Base-by-base conservation (phyloP, 2,329 filamentous ascomycete species). In the Akanthomyces uredinophilus region DNA sequence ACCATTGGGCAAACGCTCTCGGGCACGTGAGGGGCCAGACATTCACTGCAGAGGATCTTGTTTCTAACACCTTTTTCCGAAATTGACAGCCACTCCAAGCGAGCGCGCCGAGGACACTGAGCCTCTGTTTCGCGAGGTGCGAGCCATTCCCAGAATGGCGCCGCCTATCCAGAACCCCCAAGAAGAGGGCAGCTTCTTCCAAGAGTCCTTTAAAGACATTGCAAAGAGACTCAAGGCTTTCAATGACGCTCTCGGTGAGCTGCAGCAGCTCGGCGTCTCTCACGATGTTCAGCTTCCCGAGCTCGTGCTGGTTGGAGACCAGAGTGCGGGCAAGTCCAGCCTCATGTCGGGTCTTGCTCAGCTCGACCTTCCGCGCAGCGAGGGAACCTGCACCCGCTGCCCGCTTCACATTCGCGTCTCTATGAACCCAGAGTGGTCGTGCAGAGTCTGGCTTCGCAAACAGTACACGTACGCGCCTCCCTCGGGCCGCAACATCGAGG, bases 241-340 rank as follows among this genome's bases (percentile, higher is more conserved):
- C 54, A 87, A 91, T 2, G 80, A 89, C 52, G 84, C 84, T 0
- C 81, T 92, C 0, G 84, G 84, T 3, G 83, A 88, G 53, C 81
- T 96, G 0, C 85, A 91, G 56, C 81, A 87, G 6, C 81, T 94
- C 0, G 90, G 89, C 0, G 86, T 96, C 0, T 86, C 89, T 55
- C 84, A 89, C 20, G 83, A 86, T 5, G 83, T 91, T 0, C 83
- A 85, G 0, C 77, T 96, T 0, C 91, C 92, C 0, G 91, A 92
- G 67, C 86, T 96, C 11, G 89, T 94, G 6, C 84, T 96, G 0
- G 86, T 96, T 0, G 92, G 92, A 0, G 92, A 96, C 54, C 92
- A 96, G 69, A 90, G 86, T 0, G 89, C 91, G 0, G 93, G 92
- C 0, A 96, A 96, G 70, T 92, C 87, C 0, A 92, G 78, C 32